Conservation (phyloP, 768 basidiomycete species). For the Lactarius evosmus region DNA sequence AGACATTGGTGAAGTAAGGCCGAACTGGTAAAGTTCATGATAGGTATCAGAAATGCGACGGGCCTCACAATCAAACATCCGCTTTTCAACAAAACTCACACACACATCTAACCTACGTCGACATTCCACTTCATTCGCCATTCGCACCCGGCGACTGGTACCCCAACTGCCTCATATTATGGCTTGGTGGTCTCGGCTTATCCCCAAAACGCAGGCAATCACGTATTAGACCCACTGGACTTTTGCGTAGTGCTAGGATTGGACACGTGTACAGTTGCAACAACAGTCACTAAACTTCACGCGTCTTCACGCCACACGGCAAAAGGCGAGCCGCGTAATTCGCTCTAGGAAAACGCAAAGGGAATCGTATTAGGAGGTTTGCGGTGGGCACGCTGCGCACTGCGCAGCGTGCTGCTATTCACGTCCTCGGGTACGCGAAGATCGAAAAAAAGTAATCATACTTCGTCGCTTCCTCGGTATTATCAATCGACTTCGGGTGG, state of each 20-base stretch:
- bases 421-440: neutral
- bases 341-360: neutral
- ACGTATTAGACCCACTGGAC: neutral
- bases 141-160: neutral
- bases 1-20: neutral
- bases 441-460: neutral
- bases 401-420: neutral
- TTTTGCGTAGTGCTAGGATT: neutral
- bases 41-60: neutral
- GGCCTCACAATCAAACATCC: neutral
- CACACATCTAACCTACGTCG: neutral
- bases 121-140: neutral
- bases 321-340: neutral
- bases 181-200: neutral
- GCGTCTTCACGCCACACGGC: neutral
- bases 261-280: neutral
- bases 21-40: constrained; percentile 1
- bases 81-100: neutral
- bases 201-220: neutral
- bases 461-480: neutral
- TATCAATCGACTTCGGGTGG: neutral
- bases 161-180: neutral
- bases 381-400: neutral
- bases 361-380: too few species aligned
- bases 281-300: neutral